Conservation (phyloP, 805 yeast genomes). For the Saturnispora sanitii region DNA sequence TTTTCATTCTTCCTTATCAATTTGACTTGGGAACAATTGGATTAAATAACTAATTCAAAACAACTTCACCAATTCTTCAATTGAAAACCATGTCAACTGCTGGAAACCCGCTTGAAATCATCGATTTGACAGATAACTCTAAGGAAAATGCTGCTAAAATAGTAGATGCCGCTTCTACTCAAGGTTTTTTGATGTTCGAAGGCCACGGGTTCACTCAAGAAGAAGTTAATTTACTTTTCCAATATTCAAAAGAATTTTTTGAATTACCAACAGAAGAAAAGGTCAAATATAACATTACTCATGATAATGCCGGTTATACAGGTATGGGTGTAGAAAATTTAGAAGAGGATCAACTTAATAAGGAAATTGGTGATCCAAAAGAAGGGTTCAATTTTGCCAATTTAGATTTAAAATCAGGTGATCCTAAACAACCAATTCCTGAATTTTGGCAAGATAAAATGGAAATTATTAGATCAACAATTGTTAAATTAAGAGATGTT, state of each 20-base stretch:
- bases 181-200: slow-evolving; percentile 43
- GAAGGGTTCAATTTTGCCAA: slow-evolving; percentile 55
- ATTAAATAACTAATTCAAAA: no score
- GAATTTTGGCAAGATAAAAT: slow-evolving; percentile 36
- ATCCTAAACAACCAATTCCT: slow-evolving; percentile 37
- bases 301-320: slow-evolving; percentile 37
- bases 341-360: slow-evolving; percentile 27
- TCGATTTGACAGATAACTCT: slow-evolving; percentile 31
- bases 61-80: no score
- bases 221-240: slow-evolving; percentile 28
- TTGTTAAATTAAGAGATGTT: slow-evolving; percentile 39
- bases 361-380: slow-evolving; percentile 38
- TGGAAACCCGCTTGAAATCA: slow-evolving; percentile 31
- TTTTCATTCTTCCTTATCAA: no score
- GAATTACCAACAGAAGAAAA: slow-evolving; percentile 43
- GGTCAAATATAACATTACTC: slow-evolving; percentile 38
- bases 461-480: slow-evolving; percentile 29
- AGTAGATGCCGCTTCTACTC: slow-evolving; percentile 37
- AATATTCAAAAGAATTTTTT: slow-evolving; percentile 21
- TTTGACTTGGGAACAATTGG: no score
- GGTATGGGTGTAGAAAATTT: slow-evolving; percentile 35
- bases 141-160: slow-evolving; percentile 29
- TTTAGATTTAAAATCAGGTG: slow-evolving; percentile 42
- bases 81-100: neutral
- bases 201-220: slow-evolving; percentile 40